These are phyloP conservation scores for Didymella exigua DNA, from an alignment of 2,329 filamentous ascomycete species.

Conservation along the genomic window DNA sequence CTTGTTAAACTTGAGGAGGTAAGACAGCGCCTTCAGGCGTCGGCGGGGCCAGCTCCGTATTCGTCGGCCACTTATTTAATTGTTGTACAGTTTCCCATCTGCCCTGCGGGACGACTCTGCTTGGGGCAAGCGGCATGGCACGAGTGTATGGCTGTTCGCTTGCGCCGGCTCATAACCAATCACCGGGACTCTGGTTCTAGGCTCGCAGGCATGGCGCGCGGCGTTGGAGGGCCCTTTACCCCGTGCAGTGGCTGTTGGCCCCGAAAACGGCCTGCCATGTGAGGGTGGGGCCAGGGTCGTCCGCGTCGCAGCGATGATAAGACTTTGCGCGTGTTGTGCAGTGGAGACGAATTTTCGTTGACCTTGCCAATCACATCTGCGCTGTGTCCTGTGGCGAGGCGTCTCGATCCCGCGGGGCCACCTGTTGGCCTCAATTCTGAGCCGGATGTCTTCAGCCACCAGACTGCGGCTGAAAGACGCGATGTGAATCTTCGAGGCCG, in stretches of 20 bases:
- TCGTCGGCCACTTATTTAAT: conserved; percentile 34
- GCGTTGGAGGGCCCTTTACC: conserved; percentile 31
- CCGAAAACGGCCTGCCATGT: conserved; percentile 40
- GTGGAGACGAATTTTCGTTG: conserved; percentile 11
- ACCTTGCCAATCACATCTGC: conserved; percentile 4
- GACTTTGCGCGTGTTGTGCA: conserved; percentile 26
- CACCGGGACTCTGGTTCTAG: conserved; percentile 22
- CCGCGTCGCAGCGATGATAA: conserved; percentile 39
- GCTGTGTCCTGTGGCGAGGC: neutral
- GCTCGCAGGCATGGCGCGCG: conserved; percentile 29
- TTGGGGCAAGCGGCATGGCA: conserved; percentile 45
- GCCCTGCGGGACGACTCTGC: conserved; percentile 11
- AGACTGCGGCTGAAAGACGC: conserved; percentile 35
- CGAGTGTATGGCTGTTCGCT: conserved; percentile 38
- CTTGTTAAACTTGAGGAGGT: conserved; percentile 28
- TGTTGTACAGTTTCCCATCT: conserved; percentile 36
- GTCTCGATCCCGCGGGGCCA: neutral
- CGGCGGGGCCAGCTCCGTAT: conserved; percentile 40
- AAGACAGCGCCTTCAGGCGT: conserved; percentile 30
- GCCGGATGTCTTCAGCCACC: conserved; percentile 4
- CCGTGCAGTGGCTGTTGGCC: conserved; percentile 30
- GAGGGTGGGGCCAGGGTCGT: conserved; percentile 35
- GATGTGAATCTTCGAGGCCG: conserved; percentile 21
- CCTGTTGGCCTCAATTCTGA: conserved; percentile 22
- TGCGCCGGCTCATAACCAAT: conserved; percentile 38